These are phyloP conservation scores for Gloeophyllum trabeum DNA, from an alignment of 768 basidiomycete species.

Conservation along the genomic window DNA sequence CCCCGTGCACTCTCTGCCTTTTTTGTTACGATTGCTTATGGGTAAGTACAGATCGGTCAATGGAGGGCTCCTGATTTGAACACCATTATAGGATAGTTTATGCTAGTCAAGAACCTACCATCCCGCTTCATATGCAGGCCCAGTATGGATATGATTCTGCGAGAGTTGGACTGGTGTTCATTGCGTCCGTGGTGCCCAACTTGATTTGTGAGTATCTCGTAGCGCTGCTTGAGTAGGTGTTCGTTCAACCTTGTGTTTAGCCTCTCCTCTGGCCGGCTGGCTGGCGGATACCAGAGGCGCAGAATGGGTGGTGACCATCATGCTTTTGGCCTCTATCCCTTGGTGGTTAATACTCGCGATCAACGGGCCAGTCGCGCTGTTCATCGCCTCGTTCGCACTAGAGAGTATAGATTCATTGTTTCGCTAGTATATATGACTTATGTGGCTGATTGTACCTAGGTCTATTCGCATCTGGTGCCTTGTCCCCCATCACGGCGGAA, in stretches of 20 bases:
- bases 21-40: constrained; percentile 20
- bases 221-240: too few species aligned
- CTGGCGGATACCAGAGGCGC: constrained; percentile 44
- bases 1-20: constrained; percentile 16
- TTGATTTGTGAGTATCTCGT: constrained; percentile 42
- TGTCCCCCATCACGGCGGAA: constrained; percentile 57
- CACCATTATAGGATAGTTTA: constrained; percentile 12
- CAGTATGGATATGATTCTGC: constrained; percentile 20
- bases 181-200: constrained; percentile 53
- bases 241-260: constrained; percentile 24
- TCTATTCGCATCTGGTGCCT: constrained; percentile 47
- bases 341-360: constrained; percentile 53
- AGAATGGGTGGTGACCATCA: constrained; percentile 38
- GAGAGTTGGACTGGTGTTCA: constrained; percentile 53
- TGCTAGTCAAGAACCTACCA: constrained; percentile 19
- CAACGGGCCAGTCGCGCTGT: constrained; percentile 29
- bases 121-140: constrained; percentile 22
- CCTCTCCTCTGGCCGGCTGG: constrained; percentile 49
- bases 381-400: constrained; percentile 37
- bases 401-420: constrained; percentile 35
- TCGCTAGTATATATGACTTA: too few species aligned
- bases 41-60: constrained; percentile 13
- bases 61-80: not conserved
- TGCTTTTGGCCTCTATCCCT: constrained; percentile 41
- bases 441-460: constrained; percentile 29